Evolutionary conservation across 2,329 filamentous ascomycete genomes (phyloP), one percentile per base, ranked within the genome.

Genomic region (Zymoseptoria brevis): DNA sequence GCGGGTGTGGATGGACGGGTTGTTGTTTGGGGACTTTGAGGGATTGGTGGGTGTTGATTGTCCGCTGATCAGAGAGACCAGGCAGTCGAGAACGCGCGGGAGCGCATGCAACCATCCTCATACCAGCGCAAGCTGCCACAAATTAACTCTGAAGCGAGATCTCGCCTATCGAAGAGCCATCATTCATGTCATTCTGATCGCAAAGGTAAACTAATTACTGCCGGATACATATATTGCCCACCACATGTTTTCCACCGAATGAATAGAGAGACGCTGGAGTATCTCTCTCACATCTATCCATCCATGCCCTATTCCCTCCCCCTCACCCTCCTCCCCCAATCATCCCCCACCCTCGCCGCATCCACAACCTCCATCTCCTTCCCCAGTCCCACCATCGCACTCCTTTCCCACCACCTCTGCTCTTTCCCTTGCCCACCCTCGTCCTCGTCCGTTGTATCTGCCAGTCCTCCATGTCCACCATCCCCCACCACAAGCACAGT

Each of bases 321-420:
- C 70, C 86, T 85, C 59, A 95, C 85, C 61, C 93, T 82, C 70
- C 89, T 85, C 62, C 82, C 81, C 88, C 91, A 97, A 74, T 97
- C 93, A 67, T 96, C 92, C 55, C 87, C 86, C 19, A 96, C 83
- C 54, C 89, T 81, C 64, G 87, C 80, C 30, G 87, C 88, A 73
- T 97, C 93, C 2, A 96, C 90, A 19, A 97, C 86, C 48, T 96
- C 86, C 26, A 96, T 86, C 3, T 90, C 89, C 70, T 94, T 88
- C 16, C 93, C 93, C 59, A 92, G 80, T 1, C 93, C 92, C 22
- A 95, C 90, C 60, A 90, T 84, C 51, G 91, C 88, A 58, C 90
- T 85, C 57, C 82, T 80, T 73, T 91, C 86, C 87, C 88, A 94
- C 89, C 89, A 93, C 60, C 81, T 79, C 30, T 81, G 77, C 48